Conservation (phyloP, 192 early-diverging fungal species). For the Rhizophagus prolifer region DNA sequence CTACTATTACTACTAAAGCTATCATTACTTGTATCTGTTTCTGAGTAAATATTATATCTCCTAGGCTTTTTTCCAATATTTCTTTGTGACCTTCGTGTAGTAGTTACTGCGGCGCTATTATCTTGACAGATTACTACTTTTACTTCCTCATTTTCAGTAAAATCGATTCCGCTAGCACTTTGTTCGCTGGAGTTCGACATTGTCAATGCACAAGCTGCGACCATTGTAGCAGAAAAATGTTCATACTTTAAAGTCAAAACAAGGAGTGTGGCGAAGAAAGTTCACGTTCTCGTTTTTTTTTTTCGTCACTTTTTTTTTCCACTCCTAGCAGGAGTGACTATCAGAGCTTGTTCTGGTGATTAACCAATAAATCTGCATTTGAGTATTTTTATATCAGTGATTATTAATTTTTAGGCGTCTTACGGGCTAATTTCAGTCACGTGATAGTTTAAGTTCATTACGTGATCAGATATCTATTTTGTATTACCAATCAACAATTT, state of each 20-base stretch:
- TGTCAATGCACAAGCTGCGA: not conserved
- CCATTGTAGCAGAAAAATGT: not conserved
- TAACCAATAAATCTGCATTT: no score
- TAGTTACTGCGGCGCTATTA: not conserved
- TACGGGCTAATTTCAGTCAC: no score
- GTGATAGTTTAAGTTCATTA: no score
- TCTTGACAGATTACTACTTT: constrained; percentile 2
- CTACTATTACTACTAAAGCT: not conserved
- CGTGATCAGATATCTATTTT: no score
- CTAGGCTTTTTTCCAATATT: not conserved
- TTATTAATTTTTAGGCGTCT: no score
- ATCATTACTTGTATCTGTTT: not conserved
- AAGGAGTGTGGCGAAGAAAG: not conserved
- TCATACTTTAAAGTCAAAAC: not conserved
- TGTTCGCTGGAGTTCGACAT: not conserved
- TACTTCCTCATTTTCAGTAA: not conserved
- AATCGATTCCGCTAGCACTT: not conserved
- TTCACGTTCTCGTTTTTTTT: not conserved
- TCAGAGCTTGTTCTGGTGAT: no score
- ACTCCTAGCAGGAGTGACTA: no score
- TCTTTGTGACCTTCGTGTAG: constrained; percentile 3
- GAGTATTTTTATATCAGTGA: no score
- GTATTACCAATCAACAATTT: no score
- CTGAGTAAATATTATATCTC: not conserved
- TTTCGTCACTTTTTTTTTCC: not conserved